Conservation (phyloP, 192 early-diverging fungal genomes). For the Coemansia sp. region DNA sequence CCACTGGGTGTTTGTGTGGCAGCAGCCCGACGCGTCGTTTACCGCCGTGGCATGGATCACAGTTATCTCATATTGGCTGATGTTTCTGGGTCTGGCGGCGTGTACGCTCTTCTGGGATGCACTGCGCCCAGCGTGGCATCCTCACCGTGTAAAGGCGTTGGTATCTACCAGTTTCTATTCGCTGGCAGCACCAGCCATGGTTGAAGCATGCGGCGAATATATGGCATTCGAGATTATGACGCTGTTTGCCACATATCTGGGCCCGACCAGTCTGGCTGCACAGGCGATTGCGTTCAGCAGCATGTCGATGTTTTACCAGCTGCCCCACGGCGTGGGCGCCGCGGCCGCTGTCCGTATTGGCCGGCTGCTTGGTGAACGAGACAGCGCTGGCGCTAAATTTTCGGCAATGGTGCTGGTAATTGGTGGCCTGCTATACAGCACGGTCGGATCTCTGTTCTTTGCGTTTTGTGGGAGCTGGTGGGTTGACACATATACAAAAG, state of each 20-base stretch:
- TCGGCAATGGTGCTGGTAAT: slow-evolving; percentile 29
- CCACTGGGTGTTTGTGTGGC: slow-evolving; percentile 80
- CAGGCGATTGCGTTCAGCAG: slow-evolving; percentile 59
- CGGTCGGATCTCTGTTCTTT: slow-evolving; percentile 48
- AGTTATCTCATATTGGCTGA: slow-evolving; percentile 70
- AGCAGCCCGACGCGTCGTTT: slow-evolving; percentile 60
- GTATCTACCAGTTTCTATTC: slow-evolving; percentile 41
- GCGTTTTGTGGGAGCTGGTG: slow-evolving; percentile 40
- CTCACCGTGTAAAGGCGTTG: slow-evolving; percentile 46
- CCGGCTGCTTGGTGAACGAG: slow-evolving; percentile 38
- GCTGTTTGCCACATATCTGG: slow-evolving; percentile 54
- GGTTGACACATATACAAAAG: slow-evolving; percentile 58
- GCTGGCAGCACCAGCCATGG: slow-evolving; percentile 69
- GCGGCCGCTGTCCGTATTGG: slow-evolving; percentile 56
- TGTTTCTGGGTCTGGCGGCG: slow-evolving; percentile 60
- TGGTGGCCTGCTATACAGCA: slow-evolving; percentile 50
- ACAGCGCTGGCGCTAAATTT: slow-evolving; percentile 50
- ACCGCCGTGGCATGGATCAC: slow-evolving; percentile 82
- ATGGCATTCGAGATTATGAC: slow-evolving; percentile 55
- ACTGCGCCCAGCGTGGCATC: slow-evolving; percentile 57
- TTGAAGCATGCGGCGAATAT: slow-evolving; percentile 68
- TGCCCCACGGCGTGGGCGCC: slow-evolving; percentile 55
- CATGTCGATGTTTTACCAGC: slow-evolving; percentile 51
- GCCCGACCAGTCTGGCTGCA: slow-evolving; percentile 51
- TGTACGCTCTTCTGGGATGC: slow-evolving; percentile 62